A percentile compares a stretch with the other conserved stretches of the same genome.
These are phyloP conservation scores for Dinochytrium kinnereticum DNA, from an alignment of 371 early-diverging fungal genomes.

Conservation along the genomic window DNA sequence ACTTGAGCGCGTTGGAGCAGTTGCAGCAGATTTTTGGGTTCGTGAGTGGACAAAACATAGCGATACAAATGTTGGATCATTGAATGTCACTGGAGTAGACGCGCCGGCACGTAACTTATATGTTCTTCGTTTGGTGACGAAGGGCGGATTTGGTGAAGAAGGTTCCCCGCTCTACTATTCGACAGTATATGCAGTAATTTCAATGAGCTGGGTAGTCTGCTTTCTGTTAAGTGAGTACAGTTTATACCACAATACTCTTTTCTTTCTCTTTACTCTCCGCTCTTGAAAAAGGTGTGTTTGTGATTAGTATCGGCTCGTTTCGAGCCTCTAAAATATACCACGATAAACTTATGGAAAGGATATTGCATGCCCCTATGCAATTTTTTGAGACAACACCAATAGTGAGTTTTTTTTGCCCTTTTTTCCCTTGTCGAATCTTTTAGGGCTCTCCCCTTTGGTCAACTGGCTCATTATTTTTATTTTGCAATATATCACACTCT, in stretches of 20 bases:
- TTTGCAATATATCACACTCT: no score
- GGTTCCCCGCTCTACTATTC: not conserved
- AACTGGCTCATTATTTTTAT: no score
- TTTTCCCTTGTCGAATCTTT: slow-evolving; percentile 27
- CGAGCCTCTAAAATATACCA: slow-evolving; percentile 45
- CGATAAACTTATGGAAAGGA: slow-evolving; percentile 28
- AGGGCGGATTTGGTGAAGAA: not conserved
- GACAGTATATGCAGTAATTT: not conserved
- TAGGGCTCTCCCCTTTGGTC: no score
- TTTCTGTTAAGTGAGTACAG: not conserved
- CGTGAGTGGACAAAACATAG: slow-evolving; percentile 44
- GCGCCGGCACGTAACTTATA: no score
- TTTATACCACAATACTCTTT: no score
- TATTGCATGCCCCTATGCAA: slow-evolving; percentile 58
- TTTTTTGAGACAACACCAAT: slow-evolving; percentile 81
- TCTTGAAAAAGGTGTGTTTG: not conserved
- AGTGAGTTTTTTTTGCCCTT: not conserved
- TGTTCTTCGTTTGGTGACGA: no score
- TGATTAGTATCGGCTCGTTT: slow-evolving; percentile 21
- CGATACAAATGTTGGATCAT: not conserved
- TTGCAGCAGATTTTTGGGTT: slow-evolving; percentile 52
- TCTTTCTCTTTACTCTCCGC: not conserved
- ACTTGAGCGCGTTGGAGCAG: slow-evolving; percentile 16
- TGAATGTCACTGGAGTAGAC: not conserved
- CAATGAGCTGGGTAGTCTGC: not conserved